Evolutionary conservation across 2,329 filamentous ascomycete genomes (phyloP), one percentile per base, ranked within the genome.

Genomic region (Trichoderma polysporum): DNA sequence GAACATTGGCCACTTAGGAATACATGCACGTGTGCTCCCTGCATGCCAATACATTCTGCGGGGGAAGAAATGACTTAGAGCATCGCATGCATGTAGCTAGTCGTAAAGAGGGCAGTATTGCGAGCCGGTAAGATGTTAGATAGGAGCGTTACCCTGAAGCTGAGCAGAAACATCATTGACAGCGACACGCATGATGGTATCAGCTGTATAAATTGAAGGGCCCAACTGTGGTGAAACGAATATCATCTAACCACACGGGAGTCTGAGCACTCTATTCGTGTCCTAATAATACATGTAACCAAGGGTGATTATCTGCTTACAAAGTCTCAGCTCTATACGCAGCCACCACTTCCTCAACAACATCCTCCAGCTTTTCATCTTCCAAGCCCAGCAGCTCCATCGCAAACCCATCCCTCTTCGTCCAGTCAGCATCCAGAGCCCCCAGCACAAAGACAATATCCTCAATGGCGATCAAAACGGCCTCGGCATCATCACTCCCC

Each of bases 401-500:
- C 2, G 82, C 78, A 66, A 82, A 84, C 0, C 76, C 81, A 2
- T 79, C 75, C 39, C 78, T 76, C 62, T 71, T 72, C 17, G 81
- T 82, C 83, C 83, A 85, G 66, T 85, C 80, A 0, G 82, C 82
- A 52, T 84, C 79, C 0, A 84, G 68, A 0, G 80, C 77, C 1
- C 83, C 82, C 1, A 85, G 73, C 37, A 81, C 83, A 69, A 83
- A 85, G 2, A 85, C 83, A 68, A 85, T 76, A 52, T 84, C 79
- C 72, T 84, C 81, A 3, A 63, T 41, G n/a, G 60, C 60, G n/a
- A 37, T 17, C 19, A 37, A 27, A 35, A 81, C 72, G 0, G 80
- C 79, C 1, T 74, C 74, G 17, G 68, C 69, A 35, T 82, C 75
- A 0, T 78, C 82, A 0, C 71, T 74, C 15, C 82, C 76, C n/a